phyloP scores from a whole-genome alignment of 1,284 basidiomycete species.

The Quambalaria eucalypti region DNA sequence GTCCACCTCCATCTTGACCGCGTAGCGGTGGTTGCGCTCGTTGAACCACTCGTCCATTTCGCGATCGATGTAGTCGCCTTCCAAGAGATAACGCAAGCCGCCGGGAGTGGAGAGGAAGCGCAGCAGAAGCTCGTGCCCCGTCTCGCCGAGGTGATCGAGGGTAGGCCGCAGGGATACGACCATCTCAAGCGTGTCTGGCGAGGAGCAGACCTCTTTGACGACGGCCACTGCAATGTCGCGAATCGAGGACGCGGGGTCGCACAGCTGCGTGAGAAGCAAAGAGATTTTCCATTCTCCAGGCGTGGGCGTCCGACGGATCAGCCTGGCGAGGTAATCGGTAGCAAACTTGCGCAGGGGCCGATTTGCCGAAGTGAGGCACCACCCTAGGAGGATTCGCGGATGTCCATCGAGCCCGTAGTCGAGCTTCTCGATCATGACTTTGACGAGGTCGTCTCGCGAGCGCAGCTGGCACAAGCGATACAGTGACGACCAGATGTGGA shows the following conservation, averaged over 20 bases:
- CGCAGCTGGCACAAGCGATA: slow-evolving; percentile 85
- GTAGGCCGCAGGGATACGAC: slow-evolving; percentile 91
- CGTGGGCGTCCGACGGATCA: slow-evolving; percentile 24
- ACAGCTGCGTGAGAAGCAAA: slow-evolving; percentile 84
- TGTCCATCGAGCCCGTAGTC: slow-evolving; percentile 52
- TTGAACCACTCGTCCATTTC: slow-evolving; percentile 95
- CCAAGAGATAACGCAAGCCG: slow-evolving; percentile 83
- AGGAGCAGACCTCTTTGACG: slow-evolving; percentile 79
- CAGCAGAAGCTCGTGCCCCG: slow-evolving; percentile 70
- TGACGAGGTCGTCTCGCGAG: slow-evolving; percentile 82
- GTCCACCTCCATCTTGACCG: slow-evolving; percentile 76
- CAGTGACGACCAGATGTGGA: slow-evolving; percentile 86
- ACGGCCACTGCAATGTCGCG: slow-evolving; percentile 79
- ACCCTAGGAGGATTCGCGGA: slow-evolving; percentile 62
- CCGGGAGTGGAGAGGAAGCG: slow-evolving; percentile 91
- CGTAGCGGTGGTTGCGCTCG: slow-evolving; percentile 69
- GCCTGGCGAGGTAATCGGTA: slow-evolving; percentile 69
- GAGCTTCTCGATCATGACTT: slow-evolving; percentile 79
- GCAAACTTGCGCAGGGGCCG: slow-evolving; percentile 61
- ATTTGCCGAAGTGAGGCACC: slow-evolving; percentile 62
- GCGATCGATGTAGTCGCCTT: slow-evolving; percentile 81
- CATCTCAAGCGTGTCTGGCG: slow-evolving; percentile 70
- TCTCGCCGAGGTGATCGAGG: slow-evolving; percentile 85
- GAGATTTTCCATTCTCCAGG: slow-evolving; percentile 35
- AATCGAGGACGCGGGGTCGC: slow-evolving; percentile 81